Conservation (phyloP, 495 filamentous ascomycete species). For the Neurospora sp. region DNA sequence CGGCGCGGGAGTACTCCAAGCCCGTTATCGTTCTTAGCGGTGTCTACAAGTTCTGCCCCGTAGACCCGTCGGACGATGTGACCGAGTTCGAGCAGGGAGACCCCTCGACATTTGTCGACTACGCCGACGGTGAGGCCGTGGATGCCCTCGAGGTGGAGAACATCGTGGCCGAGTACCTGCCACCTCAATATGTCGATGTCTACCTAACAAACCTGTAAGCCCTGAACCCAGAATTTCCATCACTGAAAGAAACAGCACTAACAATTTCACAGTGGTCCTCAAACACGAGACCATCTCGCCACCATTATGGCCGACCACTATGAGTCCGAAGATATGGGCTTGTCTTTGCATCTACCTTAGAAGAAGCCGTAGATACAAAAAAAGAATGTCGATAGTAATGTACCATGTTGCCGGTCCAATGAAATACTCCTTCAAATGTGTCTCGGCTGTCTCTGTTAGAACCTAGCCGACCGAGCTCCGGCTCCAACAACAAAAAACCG, state of each 20-base stretch:
- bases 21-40: conserved; percentile 77
- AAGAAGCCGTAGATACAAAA: neutral
- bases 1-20: conserved; percentile 67
- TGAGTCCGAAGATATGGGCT: conserved; percentile 66
- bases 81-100: conserved; percentile 74
- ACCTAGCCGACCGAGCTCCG: neutral
- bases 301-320: conserved; percentile 79
- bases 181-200: conserved; percentile 69
- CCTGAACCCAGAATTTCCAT: neutral
- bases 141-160: conserved; percentile 70
- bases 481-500: neutral
- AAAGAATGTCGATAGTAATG: neutral
- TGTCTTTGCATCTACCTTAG: conserved; percentile 29
- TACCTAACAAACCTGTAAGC: conserved; percentile 92
- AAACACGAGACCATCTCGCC: conserved; percentile 72
- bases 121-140: conserved; percentile 63
- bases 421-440: neutral
- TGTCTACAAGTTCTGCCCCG: conserved; percentile 83
- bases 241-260: conserved; percentile 8
- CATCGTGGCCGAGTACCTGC: conserved; percentile 74
- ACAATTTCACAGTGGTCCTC: conserved; percentile 52
- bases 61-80: conserved; percentile 72
- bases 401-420: neutral
- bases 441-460: neutral
- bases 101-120: conserved; percentile 59